Conservation (phyloP, 352 stramenopile species). For the Plasmopara viticola region DNA sequence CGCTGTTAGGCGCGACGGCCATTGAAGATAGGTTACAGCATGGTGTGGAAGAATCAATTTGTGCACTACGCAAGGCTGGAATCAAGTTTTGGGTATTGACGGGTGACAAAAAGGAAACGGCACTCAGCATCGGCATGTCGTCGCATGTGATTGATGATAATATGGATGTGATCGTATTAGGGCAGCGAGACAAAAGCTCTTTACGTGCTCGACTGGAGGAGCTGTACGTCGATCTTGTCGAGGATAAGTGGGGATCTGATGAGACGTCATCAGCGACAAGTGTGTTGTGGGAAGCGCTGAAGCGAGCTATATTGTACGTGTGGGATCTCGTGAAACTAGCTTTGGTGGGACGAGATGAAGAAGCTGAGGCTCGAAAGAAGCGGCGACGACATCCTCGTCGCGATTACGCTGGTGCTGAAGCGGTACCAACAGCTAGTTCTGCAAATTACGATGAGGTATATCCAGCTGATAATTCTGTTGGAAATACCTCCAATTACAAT, state of each 20-base stretch:
- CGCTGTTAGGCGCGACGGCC: constrained; percentile 83
- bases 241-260: constrained; percentile 83
- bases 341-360: constrained; percentile 64
- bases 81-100: constrained; percentile 97
- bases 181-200: constrained; percentile 71
- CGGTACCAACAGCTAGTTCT: constrained; percentile 29
- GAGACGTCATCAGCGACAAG: constrained; percentile 70
- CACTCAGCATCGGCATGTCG: constrained; percentile 84
- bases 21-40: constrained; percentile 93
- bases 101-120: constrained; percentile 87
- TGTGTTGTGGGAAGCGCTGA: constrained; percentile 74
- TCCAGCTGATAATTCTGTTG: constrained; percentile 40
- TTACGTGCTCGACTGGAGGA: constrained; percentile 75
- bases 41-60: constrained; percentile 90
- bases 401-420: constrained; percentile 37
- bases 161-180: constrained; percentile 86
- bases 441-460: constrained; percentile 69
- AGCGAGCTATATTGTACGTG: constrained; percentile 55
- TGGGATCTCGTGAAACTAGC: constrained; percentile 65
- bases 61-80: constrained; percentile 85
- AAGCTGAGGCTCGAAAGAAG: constrained; percentile 64
- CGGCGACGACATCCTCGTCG: constrained; percentile 44
- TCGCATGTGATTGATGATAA: constrained; percentile 87
- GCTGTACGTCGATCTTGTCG: constrained; percentile 81
- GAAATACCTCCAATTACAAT: constrained; percentile 47